Evolutionary conservation across 805 yeast genomes (phyloP).

Genomic region (Ogataea parapolymorpha): DNA sequence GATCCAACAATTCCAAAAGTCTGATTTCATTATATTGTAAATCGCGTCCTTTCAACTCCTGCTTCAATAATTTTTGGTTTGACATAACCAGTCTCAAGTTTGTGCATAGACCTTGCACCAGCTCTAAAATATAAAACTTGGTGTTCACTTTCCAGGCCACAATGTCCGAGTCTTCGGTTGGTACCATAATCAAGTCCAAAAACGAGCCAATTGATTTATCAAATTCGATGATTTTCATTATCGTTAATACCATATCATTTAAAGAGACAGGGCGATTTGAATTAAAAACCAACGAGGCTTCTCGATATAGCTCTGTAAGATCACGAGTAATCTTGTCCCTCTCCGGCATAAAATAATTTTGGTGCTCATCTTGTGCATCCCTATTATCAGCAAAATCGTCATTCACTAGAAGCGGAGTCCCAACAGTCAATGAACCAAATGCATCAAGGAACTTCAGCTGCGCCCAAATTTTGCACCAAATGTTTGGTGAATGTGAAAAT

Average conservation of each 20-base stretch:
- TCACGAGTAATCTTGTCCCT: slow-evolving; percentile 1
- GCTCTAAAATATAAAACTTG: slow-evolving; percentile 8
- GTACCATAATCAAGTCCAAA: slow-evolving; percentile 1
- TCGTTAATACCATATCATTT: slow-evolving; percentile 8
- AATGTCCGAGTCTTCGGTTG: background rate
- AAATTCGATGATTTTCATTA: slow-evolving; percentile 3
- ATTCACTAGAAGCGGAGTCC: slow-evolving; percentile 22
- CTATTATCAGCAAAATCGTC: slow-evolving; percentile 17
- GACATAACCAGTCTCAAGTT: slow-evolving; percentile 2
- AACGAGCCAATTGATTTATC: slow-evolving; percentile 6
- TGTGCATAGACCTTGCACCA: slow-evolving; percentile 5
- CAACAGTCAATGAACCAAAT: slow-evolving; percentile 14
- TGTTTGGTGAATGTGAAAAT: slow-evolving; percentile 2
- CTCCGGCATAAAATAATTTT: background rate
- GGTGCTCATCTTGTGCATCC: background rate
- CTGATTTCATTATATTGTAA: slow-evolving; percentile 5
- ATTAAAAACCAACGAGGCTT: slow-evolving; percentile 4
- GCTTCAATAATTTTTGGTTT: slow-evolving; percentile 3
- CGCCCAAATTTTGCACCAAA: slow-evolving; percentile 19
- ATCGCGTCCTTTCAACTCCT: slow-evolving; percentile 2
- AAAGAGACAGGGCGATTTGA: slow-evolving; percentile 2
- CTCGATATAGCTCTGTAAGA: slow-evolving; percentile 1
- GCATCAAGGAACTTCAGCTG: slow-evolving; percentile 20
- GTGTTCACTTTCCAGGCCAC: slow-evolving; percentile 7
- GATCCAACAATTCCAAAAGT: slow-evolving; percentile 1